Base-by-base conservation (phyloP, 768 basidiomycete genomes). In the Auriscalpium vulgare region DNA sequence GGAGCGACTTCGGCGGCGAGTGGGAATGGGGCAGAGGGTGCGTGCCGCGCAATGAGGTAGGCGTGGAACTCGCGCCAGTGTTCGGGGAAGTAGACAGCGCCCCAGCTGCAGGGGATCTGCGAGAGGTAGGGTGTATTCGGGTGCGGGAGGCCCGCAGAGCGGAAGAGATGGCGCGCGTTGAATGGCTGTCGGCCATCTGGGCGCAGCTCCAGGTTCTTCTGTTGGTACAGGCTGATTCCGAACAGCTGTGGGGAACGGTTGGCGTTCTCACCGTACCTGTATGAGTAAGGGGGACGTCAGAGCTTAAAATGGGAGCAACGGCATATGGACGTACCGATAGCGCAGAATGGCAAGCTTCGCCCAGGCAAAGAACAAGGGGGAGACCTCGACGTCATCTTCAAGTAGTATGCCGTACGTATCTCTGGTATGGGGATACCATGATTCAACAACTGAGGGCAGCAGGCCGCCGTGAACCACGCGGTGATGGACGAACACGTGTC, bases 71-170 rank as follows among this genome's bases (percentile, higher is more conserved):
- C 88, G 62, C 83, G 80, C 91, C 91, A 93, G 63, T 87, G 84
- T 60, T 89, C 80, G 10, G 92, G 91, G 66, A 95, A 95, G 72
- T 93, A 95, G 38, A 91, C 75, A 2, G 89, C 91, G 13, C 91
- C 92, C 91, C 91, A 95, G 70, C 88, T 91, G 69, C 91, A 93
- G 0, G 91, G 92, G 10, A 91, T 82, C 56, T 89, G 87, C 0
- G 90, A 91, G 45, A 94, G 79, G 67, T 91, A 94, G 0, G 92
- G 91, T 0, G 82, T 82, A 1, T 74, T 71, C 0, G 78, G 69
- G 46, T 77, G 59, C 0, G 71, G 54, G n/a, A 81, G 50, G 2
- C 72, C 72, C 10, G 69, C 60, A 0, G 67, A 57, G 10, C 68
- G 65, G 67, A 94, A 88, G 19, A 86, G 69, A 0, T 64, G 56